phyloP scores from a whole-genome alignment of 257 asterid genomes.

The Primulina huaijiensis region DNA sequence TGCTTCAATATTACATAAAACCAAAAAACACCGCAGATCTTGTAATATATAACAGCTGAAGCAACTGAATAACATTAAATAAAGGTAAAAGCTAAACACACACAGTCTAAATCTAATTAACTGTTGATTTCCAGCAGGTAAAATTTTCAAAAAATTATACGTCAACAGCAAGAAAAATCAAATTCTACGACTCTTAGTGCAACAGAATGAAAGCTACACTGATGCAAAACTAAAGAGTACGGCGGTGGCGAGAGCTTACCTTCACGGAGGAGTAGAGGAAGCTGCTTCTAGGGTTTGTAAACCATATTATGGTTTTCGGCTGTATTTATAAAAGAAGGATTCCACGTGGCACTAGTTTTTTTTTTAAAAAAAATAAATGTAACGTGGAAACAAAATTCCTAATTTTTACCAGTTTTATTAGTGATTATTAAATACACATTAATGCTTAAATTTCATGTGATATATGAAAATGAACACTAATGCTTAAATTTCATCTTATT shows the following conservation, averaged over 20 bases:
- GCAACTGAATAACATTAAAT: not conserved
- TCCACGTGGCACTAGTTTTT: not conserved
- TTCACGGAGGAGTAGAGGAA: slow-evolving; percentile 21
- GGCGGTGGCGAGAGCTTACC: slow-evolving; percentile 19
- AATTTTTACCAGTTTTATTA: too few relatives aligned
- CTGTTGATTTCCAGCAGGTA: not conserved
- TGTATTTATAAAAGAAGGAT: not conserved
- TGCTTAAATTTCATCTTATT: too few relatives aligned
- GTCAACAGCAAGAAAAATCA: not conserved
- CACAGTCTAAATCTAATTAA: not conserved
- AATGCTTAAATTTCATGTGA: too few relatives aligned
- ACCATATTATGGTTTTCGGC: not conserved
- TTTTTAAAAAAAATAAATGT: too few relatives aligned
- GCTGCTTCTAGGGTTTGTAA: slow-evolving; percentile 19
- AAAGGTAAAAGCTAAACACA: not conserved
- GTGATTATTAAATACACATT: too few relatives aligned
- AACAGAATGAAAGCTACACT: not conserved
- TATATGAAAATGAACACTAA: too few relatives aligned
- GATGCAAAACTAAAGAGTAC: not conserved
- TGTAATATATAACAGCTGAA: not conserved
- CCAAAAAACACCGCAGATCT: not conserved
- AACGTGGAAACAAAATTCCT: too few relatives aligned
- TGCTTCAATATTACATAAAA: not conserved
- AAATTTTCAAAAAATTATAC: not conserved
- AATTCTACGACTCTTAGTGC: not conserved